Base-by-base conservation (phyloP, 2,329 filamentous ascomycete species). In the Botryosphaeria dothidea region DNA sequence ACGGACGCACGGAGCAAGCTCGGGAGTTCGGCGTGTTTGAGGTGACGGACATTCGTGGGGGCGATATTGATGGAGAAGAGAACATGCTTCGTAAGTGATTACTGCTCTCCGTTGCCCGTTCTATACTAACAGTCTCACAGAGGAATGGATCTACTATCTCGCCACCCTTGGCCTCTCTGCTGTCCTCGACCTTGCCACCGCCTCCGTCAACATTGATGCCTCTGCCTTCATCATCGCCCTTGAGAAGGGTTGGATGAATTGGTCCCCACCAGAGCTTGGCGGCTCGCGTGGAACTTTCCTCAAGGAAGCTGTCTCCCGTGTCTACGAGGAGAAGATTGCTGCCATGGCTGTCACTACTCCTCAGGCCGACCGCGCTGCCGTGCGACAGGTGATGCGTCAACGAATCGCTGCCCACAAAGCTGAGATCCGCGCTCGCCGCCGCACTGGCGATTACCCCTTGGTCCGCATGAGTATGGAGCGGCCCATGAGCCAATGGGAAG, bases 141-240 rank as follows among this genome's bases (percentile, higher is more conserved):
- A 88, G 70, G 85, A 88, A 72, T 90, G 87, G 87, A 85, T 83
- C 19, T 81, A 81, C 61, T 85, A 87, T 69, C 75, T 89, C 29
- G 77, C 88, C 36, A 87, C 85, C 0, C 79, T 88, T 17, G 87
- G 87, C 5, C 85, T 85, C 9, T 81, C 82, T 7, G 82, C 83
- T 1, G 79, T 88, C 11, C 76, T 88, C 15, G 79, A 82, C 7
- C 80, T 89, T 66, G 81, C 82, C 64, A 67, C 73, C 11, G 72
- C 71, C 9, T 75, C 70, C 64, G 72, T 76, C 61, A 77, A 74
- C 60, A 76, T 71, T 45, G 77, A 74, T 62, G 67, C 63, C 43
- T 79, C 77, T 34, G 83, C 82, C 11, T 88, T 89, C 70, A 76
- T 78, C 11, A 74, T 82, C 27, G 87, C 87, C 2, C 75, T 81